Evolutionary conservation across 2,329 filamentous ascomycete genomes (phyloP), one percentile per base, ranked within the genome.

Genomic region (Pseudocercospora musae): DNA sequence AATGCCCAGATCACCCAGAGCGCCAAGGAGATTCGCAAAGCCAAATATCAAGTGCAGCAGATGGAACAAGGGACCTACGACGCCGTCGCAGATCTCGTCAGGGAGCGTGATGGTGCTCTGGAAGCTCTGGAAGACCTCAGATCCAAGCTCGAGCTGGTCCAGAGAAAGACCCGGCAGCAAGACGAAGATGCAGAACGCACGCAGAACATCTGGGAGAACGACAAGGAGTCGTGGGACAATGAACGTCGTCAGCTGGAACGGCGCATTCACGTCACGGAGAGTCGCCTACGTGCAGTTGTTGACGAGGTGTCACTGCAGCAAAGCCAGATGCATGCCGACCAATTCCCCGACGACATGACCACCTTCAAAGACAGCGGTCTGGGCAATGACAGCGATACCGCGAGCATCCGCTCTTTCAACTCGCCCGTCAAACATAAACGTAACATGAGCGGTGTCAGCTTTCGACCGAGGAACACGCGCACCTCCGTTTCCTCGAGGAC

Each of bases 61-160:
- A 82, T 97, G 5, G 95, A 99, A 76, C 92, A 90, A 48, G 94
- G 93, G 13, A 92, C 92, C 0, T 89, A 91, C 2, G 93, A 92
- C 11, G 93, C 93, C 0, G 81, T 98, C 9, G 88, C 90, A 54
- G 91, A 96, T 70, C 80, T 99, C 53, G 87, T 89, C 15, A 88
- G 87, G 56, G 95, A 99, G 77, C 86, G 94, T 54, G 94, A 99
- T 67, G 89, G 92, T 64, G 90, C 91, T 5, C 84, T 93, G 9
- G 89, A 92, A 61, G 84, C 84, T 1, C 84, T 86, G 42, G 76
- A 83, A 0, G 94, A 98, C 69, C 80, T 90, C 18, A 91, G 86
- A 70, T 89, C 85, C 72, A 89, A 92, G 66, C 81, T 98, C 0
- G 94, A 98, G 18, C 77, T 81, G 2, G 82, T 86, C 0, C 91